Conservation (phyloP, 129 eudicot species). For the Artemisia tridentata region DNA sequence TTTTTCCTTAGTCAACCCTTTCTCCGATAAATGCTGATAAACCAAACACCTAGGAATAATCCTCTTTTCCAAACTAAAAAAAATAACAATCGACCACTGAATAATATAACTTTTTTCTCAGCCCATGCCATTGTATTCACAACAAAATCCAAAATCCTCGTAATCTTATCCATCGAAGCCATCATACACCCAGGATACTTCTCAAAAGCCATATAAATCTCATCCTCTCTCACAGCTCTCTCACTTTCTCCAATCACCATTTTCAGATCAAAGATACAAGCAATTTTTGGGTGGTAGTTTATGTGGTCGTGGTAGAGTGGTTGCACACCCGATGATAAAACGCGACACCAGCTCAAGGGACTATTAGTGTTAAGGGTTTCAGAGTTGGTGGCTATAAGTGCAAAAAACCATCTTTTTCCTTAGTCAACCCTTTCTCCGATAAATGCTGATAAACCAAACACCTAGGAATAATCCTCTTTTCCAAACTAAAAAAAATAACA, state of each 20-base stretch:
- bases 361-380: no score
- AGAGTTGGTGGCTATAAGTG: no score
- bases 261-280: no score
- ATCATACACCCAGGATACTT: constrained; percentile 42
- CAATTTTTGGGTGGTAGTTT: no score
- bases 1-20: constrained; percentile 27
- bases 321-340: no score
- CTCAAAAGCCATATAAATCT: constrained; percentile 33
- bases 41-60: constrained; percentile 43
- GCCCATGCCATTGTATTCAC: constrained; percentile 44
- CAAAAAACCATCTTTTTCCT: constrained; percentile 12
- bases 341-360: no score
- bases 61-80: constrained; percentile 43
- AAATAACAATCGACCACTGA: constrained; percentile 20
- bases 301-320: no score
- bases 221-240: no score
- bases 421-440: constrained; percentile 32
- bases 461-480: constrained; percentile 47
- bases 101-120: constrained; percentile 28
- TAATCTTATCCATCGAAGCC: constrained; percentile 37
- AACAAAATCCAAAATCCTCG: constrained; percentile 40
- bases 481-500: constrained; percentile 31
- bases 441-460: constrained; percentile 38
- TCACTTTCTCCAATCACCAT: no score
- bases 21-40: constrained; percentile 34